Evolutionary conservation across 306 rosid genomes (phyloP).

Genomic region (Fagus sylvatica): DNA sequence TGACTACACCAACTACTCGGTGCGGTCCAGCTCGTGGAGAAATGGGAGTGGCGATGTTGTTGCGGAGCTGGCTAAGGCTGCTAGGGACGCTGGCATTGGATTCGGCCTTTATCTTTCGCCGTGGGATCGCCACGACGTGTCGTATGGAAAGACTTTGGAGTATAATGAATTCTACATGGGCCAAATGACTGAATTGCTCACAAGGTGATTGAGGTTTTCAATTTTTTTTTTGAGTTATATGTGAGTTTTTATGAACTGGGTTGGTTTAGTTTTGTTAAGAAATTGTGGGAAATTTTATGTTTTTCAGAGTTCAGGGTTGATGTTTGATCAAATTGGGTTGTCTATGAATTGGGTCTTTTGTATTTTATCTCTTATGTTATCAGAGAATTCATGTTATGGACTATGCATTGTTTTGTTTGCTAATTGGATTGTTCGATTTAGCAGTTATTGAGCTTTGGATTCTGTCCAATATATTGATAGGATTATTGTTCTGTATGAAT

Average conservation of each 20-base stretch:
- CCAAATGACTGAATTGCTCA: conserved; percentile 88
- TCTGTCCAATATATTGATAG: not conserved
- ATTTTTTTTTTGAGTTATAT: not conserved
- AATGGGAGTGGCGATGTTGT: conserved; percentile 75
- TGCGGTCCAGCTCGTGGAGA: conserved; percentile 63
- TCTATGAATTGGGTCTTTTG: not conserved
- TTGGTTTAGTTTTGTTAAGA: not conserved
- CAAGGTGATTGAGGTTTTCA: conserved; percentile 43
- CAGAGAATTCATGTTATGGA: not conserved
- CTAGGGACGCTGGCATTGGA: conserved; percentile 57
- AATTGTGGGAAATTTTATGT: not conserved
- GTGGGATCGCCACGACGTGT: conserved; percentile 84
- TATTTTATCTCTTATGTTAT: not conserved
- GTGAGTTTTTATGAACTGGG: not conserved
- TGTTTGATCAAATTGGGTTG: not conserved
- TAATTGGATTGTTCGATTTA: not conserved
- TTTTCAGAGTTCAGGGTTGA: not conserved
- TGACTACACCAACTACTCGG: conserved; percentile 70
- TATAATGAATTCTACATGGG: conserved; percentile 76
- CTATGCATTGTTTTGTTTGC: not conserved
- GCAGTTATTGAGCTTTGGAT: not conserved
- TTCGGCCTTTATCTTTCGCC: conserved; percentile 91
- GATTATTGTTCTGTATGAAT: not conserved
- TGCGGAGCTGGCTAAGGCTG: conserved; percentile 67
- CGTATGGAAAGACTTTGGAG: conserved; percentile 58